Percentiles rank a stretch among this genome's conserved stretches.
phyloP scores from a whole-genome alignment of 2,329 filamentous ascomycete genomes.

The Coniochaeta ligniaria region DNA sequence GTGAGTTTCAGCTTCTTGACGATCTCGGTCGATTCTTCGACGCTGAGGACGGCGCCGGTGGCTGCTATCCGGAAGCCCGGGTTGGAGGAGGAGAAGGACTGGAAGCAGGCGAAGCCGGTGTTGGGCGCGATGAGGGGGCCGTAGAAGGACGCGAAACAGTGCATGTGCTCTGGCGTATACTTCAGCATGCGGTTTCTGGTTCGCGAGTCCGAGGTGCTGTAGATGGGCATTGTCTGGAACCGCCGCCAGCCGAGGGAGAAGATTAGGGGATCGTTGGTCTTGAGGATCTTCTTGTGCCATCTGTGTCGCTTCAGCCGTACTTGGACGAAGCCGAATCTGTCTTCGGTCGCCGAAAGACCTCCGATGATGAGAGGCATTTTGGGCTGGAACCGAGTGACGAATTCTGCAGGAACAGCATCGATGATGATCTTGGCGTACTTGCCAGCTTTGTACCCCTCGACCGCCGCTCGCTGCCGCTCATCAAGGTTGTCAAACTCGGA shows the following conservation, averaged over 20 bases:
- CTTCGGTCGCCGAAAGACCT: constrained; percentile 87
- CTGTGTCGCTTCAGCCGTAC: constrained; percentile 94
- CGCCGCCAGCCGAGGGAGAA: constrained; percentile 94
- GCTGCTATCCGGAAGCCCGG: constrained; percentile 92
- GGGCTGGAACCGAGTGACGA: constrained; percentile 74
- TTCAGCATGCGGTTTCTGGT: constrained; percentile 97
- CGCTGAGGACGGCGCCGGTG: constrained; percentile 85
- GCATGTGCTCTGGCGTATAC: constrained; percentile 98
- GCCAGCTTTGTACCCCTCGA: constrained; percentile 87
- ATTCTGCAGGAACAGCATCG: constrained; percentile 84
- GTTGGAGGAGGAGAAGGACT: constrained; percentile 76
- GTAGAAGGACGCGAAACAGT: constrained; percentile 94
- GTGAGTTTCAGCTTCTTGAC: constrained; percentile 99
- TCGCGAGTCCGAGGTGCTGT: constrained; percentile 90
- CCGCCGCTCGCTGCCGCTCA: constrained; percentile 70
- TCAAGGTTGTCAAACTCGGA: constrained; percentile 86
- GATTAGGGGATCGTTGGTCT: constrained; percentile 95
- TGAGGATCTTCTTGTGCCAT: constrained; percentile 99
- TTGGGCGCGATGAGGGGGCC: constrained; percentile 92
- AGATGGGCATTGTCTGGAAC: constrained; percentile 88
- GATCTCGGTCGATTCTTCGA: constrained; percentile 93
- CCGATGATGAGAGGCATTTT: constrained; percentile 81
- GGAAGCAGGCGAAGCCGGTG: constrained; percentile 90
- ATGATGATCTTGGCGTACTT: constrained; percentile 90
- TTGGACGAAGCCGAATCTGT: constrained; percentile 92